These are phyloP conservation scores for Malus asiatica DNA, from an alignment of 306 rosid genomes.

Conservation along the genomic window DNA sequence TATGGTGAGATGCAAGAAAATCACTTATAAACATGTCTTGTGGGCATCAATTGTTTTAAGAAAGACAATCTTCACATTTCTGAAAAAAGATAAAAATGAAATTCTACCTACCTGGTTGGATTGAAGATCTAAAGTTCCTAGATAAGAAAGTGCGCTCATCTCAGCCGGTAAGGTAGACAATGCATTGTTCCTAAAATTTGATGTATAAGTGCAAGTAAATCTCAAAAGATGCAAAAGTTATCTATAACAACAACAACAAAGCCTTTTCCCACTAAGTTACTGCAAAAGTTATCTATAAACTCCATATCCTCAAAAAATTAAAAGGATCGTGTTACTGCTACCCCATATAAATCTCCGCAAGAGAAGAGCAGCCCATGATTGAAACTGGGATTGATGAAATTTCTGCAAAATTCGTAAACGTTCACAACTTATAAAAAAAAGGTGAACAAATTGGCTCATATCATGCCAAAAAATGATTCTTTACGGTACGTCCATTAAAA, in stretches of 20 bases:
- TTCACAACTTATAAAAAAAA: conserved; percentile 16
- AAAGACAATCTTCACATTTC: not conserved
- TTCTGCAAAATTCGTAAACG: conserved; percentile 39
- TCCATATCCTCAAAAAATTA: conserved; percentile 9
- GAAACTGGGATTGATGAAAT: conserved; percentile 76
- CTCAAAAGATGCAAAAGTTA: conserved; percentile 15
- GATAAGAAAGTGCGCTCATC: conserved; percentile 60
- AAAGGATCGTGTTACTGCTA: conserved; percentile 33
- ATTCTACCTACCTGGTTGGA: conserved; percentile 68
- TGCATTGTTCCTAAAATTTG: conserved; percentile 57
- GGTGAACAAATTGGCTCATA: conserved; percentile 6
- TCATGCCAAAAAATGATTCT: not conserved
- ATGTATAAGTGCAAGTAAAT: conserved; percentile 9
- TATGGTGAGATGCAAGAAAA: not conserved
- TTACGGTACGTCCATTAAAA: conserved; percentile 1
- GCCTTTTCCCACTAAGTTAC: too few species aligned
- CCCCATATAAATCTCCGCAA: conserved; percentile 83
- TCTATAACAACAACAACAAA: not conserved
- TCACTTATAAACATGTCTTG: not conserved
- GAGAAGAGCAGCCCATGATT: conserved; percentile 60
- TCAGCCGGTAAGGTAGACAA: conserved; percentile 62
- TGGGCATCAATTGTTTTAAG: not conserved
- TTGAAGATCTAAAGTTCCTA: conserved; percentile 87
- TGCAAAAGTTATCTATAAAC: conserved; percentile 10
- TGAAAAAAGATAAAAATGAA: conserved; percentile 6